These are phyloP conservation scores for Daldinia bambusicola DNA, from an alignment of 495 filamentous ascomycete species.

Conservation along the genomic window DNA sequence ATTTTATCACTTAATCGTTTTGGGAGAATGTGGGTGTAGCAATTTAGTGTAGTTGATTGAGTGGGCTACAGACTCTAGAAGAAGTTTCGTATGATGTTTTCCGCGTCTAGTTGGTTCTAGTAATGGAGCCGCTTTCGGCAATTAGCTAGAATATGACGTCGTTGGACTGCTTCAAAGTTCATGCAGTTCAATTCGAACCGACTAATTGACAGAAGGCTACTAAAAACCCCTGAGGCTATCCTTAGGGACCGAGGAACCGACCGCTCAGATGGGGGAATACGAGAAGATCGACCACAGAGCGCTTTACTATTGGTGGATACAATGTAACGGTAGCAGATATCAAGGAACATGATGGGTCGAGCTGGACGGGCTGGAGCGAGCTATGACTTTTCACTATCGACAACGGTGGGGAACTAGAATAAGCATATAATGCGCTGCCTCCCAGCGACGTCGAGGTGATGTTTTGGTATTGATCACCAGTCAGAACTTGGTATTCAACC, in stretches of 20 bases:
- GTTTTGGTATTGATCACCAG: neutral
- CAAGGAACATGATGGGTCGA: conserved; percentile 1
- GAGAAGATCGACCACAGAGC: conserved; percentile 1
- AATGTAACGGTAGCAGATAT: neutral
- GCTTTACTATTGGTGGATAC: neutral
- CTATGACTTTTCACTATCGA: neutral
- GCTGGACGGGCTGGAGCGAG: neutral
- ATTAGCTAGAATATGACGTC: neutral
- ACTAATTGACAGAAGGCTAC: neutral
- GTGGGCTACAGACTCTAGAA: neutral
- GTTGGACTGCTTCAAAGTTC: neutral
- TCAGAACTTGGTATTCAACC: neutral
- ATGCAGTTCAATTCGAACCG: neutral
- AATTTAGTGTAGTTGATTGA: neutral
- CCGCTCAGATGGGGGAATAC: neutral
- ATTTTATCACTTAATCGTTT: neutral
- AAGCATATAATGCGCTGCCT: conserved; percentile 3
- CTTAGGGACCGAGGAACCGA: neutral
- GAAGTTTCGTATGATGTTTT: neutral
- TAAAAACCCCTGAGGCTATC: neutral
- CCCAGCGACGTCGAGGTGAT: neutral
- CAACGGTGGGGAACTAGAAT: neutral
- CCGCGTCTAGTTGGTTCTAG: neutral
- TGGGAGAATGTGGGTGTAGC: neutral
- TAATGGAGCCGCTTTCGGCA: neutral